phyloP scores from a whole-genome alignment of 805 yeast genomes.

The Pachysolen tannophilus region DNA sequence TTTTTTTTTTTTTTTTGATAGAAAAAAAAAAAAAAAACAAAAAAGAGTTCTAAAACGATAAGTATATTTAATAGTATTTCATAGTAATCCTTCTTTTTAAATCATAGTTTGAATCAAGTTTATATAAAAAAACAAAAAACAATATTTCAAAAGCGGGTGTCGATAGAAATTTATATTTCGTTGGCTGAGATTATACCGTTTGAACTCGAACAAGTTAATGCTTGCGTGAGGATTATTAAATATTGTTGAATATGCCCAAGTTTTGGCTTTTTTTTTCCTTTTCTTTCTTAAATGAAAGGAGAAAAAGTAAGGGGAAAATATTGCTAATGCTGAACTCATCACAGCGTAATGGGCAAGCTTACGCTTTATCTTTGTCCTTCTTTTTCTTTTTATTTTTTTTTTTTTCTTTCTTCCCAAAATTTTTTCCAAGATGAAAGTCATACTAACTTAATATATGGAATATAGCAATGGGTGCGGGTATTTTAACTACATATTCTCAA shows the following conservation, averaged over 20 bases:
- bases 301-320: too few relatives aligned
- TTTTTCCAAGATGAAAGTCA: not conserved
- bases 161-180: too few relatives aligned
- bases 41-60: conserved; percentile 5
- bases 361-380: too few relatives aligned
- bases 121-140: not conserved
- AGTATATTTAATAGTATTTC: conserved; percentile 7
- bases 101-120: not conserved
- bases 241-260: conserved; percentile 24
- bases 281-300: not conserved
- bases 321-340: conserved; percentile 73
- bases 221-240: conserved; percentile 70
- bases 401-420: not conserved
- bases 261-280: not conserved
- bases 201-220: conserved; percentile 72
- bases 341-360: conserved; percentile 25
- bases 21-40: too few relatives aligned
- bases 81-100: conserved; percentile 5
- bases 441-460: conserved; percentile 10
- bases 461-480: conserved; percentile 82
- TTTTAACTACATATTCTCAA: conserved; percentile 77
- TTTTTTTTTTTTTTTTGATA: too few relatives aligned
- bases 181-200: conserved; percentile 69
- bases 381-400: not conserved
- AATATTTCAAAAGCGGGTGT: conserved; percentile 40